Conservation (phyloP, 352 stramenopile species). For the Phytophthora tubulina region DNA sequence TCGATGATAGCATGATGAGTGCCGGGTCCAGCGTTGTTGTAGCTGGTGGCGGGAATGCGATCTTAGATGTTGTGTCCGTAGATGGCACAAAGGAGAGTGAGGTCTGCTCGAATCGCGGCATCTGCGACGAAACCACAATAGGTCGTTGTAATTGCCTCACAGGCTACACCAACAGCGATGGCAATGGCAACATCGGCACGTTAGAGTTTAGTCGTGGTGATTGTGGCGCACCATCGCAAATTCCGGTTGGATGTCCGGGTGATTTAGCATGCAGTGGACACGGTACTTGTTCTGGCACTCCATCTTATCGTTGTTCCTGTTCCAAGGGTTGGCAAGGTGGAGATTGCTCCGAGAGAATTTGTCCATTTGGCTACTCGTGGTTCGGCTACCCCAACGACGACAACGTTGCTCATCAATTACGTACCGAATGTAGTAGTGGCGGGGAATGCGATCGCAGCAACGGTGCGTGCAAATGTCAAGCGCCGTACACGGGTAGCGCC, state of each 20-base stretch:
- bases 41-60: conserved; percentile 26
- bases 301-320: conserved; percentile 72
- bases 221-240: conserved; percentile 65
- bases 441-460: conserved; percentile 78
- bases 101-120: conserved; percentile 71
- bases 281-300: conserved; percentile 68
- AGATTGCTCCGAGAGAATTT: conserved; percentile 83
- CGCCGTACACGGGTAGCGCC: conserved; percentile 69
- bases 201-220: conserved; percentile 68
- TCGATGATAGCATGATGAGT: conserved; percentile 45
- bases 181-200: conserved; percentile 56
- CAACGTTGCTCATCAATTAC: conserved; percentile 64
- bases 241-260: conserved; percentile 69
- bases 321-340: conserved; percentile 74
- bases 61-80: conserved; percentile 41
- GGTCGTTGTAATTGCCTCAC: conserved; percentile 69
- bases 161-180: conserved; percentile 76
- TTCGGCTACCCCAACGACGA: conserved; percentile 66
- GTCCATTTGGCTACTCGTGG: conserved; percentile 63
- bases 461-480: conserved; percentile 75
- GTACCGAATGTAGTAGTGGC: conserved; percentile 70
- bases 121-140: conserved; percentile 67
- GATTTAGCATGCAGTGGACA: conserved; percentile 83
- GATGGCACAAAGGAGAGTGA: conserved; percentile 77
- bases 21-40: conserved; percentile 47